Percentiles rank a stretch among this genome's conserved stretches.
phyloP scores from a whole-genome alignment of 139 green algal genomes.

The Eudorina sp. region DNA sequence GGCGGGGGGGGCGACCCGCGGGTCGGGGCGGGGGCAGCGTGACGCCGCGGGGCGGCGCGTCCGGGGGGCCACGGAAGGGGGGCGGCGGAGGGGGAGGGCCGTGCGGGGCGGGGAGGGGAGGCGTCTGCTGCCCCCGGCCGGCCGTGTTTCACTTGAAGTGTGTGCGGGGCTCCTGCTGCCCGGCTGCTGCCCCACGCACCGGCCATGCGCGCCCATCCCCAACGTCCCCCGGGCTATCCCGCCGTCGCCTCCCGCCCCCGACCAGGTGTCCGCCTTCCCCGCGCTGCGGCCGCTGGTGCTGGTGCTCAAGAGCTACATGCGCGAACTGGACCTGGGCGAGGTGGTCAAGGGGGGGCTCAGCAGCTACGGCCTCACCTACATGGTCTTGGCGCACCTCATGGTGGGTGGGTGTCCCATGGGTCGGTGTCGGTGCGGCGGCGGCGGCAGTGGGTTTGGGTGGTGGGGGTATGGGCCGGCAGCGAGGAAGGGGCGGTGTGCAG shows the following conservation, averaged over 20 bases:
- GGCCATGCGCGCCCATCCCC: too few relatives aligned
- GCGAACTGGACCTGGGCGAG: conserved; percentile 53
- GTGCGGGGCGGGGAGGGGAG: not conserved
- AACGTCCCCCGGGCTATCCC: not conserved
- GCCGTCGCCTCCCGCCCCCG: conserved; percentile 53
- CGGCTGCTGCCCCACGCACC: not conserved
- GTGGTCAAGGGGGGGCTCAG: conserved; percentile 42
- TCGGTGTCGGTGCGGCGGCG: too few relatives aligned
- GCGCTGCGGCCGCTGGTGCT: conserved; percentile 79
- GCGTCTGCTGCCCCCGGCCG: not conserved
- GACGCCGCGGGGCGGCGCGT: too few relatives aligned
- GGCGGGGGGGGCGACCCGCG: not conserved
- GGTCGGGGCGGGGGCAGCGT: too few relatives aligned
- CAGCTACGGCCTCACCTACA: conserved; percentile 59
- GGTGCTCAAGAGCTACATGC: conserved; percentile 78
- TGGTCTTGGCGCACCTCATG: conserved; percentile 52
- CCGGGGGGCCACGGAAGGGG: not conserved
- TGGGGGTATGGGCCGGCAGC: too few relatives aligned
- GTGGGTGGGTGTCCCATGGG: conserved; percentile 25
- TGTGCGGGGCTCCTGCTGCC: not conserved
- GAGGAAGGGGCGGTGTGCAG: too few relatives aligned
- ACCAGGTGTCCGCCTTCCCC: conserved; percentile 67
- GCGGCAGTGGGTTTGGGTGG: too few relatives aligned
- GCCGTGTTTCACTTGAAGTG: not conserved
- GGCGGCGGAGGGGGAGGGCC: not conserved